A percentile compares a stretch with the other conserved stretches of the same genome.
Conservation (phyloP, 2,329 filamentous ascomycete genomes). For the Arthrobotrys musiformis region DNA sequence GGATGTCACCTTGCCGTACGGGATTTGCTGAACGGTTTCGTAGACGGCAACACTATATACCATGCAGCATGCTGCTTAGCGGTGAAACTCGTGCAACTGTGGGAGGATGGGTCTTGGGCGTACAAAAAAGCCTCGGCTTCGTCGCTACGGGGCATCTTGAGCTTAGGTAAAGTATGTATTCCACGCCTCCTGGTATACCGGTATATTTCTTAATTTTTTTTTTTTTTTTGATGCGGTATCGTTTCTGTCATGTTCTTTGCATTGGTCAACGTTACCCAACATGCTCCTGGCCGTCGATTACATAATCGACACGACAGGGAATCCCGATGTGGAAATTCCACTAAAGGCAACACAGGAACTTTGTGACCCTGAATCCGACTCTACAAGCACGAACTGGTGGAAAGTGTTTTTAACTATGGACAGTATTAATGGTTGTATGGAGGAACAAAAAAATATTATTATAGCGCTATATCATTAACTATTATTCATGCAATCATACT, state of each 20-base stretch:
- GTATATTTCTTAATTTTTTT: too few species aligned
- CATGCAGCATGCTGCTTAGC: neutral
- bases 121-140: conserved; percentile 79
- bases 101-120: conserved; percentile 58
- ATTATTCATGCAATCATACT: conserved; percentile 10
- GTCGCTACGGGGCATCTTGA: conserved; percentile 63
- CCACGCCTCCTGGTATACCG: neutral
- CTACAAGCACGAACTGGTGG: too few species aligned
- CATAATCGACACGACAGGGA: neutral
- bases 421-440: too few species aligned
- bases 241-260: neutral
- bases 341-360: neutral
- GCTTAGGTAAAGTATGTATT: neutral
- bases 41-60: conserved; percentile 72
- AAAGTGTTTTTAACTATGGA: too few species aligned
- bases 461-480: conserved; percentile 16
- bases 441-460: too few species aligned
- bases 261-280: neutral
- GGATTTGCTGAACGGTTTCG: conserved; percentile 84
- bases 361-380: neutral
- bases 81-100: neutral
- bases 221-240: neutral
- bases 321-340: neutral
- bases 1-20: conserved; percentile 81
- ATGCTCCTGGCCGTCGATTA: neutral